Evolutionary conservation across 1,284 basidiomycete species (phyloP).

Genomic region (Austroboletus niveus): DNA sequence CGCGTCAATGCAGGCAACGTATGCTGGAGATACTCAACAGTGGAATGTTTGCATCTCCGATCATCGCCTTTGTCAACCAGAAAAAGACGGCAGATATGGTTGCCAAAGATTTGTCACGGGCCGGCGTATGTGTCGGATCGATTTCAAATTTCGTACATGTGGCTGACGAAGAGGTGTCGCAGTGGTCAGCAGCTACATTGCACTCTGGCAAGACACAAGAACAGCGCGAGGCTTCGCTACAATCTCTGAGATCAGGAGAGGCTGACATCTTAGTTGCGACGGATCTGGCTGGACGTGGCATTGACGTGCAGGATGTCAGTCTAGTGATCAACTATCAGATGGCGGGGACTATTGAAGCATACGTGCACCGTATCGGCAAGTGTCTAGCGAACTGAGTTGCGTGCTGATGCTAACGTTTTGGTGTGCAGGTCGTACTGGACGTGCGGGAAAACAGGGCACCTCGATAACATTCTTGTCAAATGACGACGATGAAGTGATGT

Average conservation of each 20-base stretch:
- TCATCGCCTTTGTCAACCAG: constrained; percentile 99
- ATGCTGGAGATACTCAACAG: constrained; percentile 90
- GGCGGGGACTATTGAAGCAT: constrained; percentile 93
- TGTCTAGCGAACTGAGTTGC: constrained; percentile 12
- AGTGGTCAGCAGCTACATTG: constrained; percentile 87
- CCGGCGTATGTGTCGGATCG: constrained; percentile 53
- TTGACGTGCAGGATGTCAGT: constrained; percentile 95
- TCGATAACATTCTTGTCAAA: constrained; percentile 96
- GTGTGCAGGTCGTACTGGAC: constrained; percentile 84
- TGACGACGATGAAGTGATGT: constrained; percentile 97
- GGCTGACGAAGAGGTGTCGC: constrained; percentile 8
- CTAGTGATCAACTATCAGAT: constrained; percentile 98
- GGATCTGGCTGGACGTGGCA: constrained; percentile 96
- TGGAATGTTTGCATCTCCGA: constrained; percentile 80
- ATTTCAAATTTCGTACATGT: background rate
- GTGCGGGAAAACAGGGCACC: constrained; percentile 91
- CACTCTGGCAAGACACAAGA: constrained; percentile 98
- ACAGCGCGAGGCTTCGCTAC: constrained; percentile 90
- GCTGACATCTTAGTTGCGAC: constrained; percentile 91
- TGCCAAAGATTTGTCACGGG: constrained; percentile 85
- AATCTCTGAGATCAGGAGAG: constrained; percentile 81
- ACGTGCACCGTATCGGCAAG: constrained; percentile 94
- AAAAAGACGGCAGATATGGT: constrained; percentile 99
- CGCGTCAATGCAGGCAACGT: constrained; percentile 52
- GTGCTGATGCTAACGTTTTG: constrained; percentile 6